Evolutionary conservation across 768 basidiomycete species (phyloP).

Genomic region (Lanmaoa rubissima): DNA sequence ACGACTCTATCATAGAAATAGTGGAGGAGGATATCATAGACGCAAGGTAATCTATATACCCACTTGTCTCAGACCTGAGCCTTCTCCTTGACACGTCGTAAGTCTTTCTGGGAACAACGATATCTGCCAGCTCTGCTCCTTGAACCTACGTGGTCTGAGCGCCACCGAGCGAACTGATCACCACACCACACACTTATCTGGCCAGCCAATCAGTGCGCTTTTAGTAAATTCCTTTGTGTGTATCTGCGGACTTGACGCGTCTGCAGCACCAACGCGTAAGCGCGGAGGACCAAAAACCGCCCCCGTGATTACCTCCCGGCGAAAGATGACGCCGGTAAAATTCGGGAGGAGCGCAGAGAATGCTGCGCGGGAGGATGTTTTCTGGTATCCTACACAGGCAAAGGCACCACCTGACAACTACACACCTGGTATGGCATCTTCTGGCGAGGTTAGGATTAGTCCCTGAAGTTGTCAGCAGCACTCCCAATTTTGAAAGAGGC

Average conservation of each 20-base stretch:
- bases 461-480: conserved; percentile 45
- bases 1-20: conserved; percentile 27
- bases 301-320: not conserved
- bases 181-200: conserved; percentile 49
- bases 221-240: not conserved
- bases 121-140: conserved; percentile 52
- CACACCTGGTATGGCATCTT: conserved; percentile 59
- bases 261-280: conserved; percentile 11
- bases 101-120: conserved; percentile 22
- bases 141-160: conserved; percentile 40
- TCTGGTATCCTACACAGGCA: conserved; percentile 59
- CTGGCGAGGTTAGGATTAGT: not conserved
- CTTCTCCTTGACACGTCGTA: not conserved
- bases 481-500: conserved; percentile 61
- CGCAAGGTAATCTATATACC: conserved; percentile 9
- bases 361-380: conserved; percentile 41
- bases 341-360: conserved; percentile 10
- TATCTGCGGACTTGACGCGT: not conserved
- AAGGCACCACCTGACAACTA: conserved; percentile 52
- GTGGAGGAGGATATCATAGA: conserved; percentile 6
- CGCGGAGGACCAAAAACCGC: conserved; percentile 18
- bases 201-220: conserved; percentile 16
- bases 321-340: conserved; percentile 3
- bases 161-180: conserved; percentile 46
- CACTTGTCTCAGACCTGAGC: not conserved